Base-by-base conservation (phyloP, 1,284 basidiomycete genomes). In the Amylostereum chailletii region DNA sequence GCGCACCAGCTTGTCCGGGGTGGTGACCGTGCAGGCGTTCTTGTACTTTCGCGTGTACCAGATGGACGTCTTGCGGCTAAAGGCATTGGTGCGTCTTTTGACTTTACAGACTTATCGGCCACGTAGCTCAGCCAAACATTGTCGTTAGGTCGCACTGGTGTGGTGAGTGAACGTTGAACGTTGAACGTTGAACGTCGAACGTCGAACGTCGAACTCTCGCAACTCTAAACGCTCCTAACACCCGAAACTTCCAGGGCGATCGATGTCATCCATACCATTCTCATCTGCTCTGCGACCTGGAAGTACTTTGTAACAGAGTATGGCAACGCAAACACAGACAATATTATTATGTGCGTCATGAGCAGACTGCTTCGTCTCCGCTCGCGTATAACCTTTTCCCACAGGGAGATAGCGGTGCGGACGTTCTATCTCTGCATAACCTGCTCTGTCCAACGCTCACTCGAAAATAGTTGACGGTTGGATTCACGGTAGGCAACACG, bases 321-420 rank as follows among this genome's bases (percentile, higher is more conserved):
- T 31, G 42, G 42, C 6, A 30, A 49, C 34, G 29, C 30, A 26
- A 34, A 43, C 7, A 27, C 6, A 27, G 42, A 43, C 32, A 5
- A 5, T 29, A 31, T 43, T 30, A 30, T 4, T 30, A 9, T 10
- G 42, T 43, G 42, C 9, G 32, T 44, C 32, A 4, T 9, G 19
- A n/a, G 10, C 36, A 27, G n/a, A 10, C n/a, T 42, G 26, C 26
- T 8, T 39, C 19, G 45, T 9, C n/a, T 46, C 7, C 11, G 43
- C 40, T 11, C 37, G 11, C 19, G n/a, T 32, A 5, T 29, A 4
- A 43, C 31, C 72, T 74, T 32, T 3, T 36, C 49, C 48, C 40
- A 11, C 46, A 76, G 74, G 60, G 65, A 68, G 32, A 58, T 76
- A 30, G 69, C 71, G 19, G 75, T 76, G 51, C 36, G 73, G 19